Evolutionary conservation across 2,329 filamentous ascomycete species (phyloP).

Genomic region (Meredithiella fracta): DNA sequence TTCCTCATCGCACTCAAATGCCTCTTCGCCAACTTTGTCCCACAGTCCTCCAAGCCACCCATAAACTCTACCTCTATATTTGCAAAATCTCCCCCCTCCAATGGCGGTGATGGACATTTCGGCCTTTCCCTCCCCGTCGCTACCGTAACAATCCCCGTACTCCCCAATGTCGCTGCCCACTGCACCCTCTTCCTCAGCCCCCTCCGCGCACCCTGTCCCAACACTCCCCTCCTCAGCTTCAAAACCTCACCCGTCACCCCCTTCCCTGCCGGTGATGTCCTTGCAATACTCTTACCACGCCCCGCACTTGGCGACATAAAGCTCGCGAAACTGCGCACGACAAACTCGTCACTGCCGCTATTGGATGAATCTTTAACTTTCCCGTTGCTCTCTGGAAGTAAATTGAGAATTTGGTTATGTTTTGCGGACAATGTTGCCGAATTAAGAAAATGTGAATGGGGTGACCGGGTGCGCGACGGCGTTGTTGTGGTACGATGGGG

Average conservation of each 20-base stretch:
- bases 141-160: conserved; percentile 9
- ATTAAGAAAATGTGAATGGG: background rate
- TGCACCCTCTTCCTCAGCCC: conserved; percentile 22
- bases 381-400: conserved; percentile 8
- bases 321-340: conserved; percentile 13
- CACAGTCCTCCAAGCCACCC: background rate
- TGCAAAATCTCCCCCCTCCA: background rate
- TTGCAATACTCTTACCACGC: background rate
- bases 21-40: conserved; percentile 17
- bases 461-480: background rate
- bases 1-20: conserved; percentile 7
- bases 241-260: conserved; percentile 5
- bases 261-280: background rate
- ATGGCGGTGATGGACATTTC: conserved; percentile 8
- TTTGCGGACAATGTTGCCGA: background rate
- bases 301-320: conserved; percentile 9
- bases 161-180: conserved; percentile 20
- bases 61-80: background rate
- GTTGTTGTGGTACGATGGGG: background rate
- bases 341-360: conserved; percentile 4
- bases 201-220: background rate
- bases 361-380: background rate
- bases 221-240: conserved; percentile 1
- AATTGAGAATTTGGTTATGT: conserved; percentile 11
- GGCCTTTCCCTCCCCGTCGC: conserved; percentile 1